Percentiles rank a stretch among this genome's conserved stretches.
These are phyloP conservation scores for Pseudoturritis turrita DNA, from an alignment of 345 rosid species.

Conservation along the genomic window DNA sequence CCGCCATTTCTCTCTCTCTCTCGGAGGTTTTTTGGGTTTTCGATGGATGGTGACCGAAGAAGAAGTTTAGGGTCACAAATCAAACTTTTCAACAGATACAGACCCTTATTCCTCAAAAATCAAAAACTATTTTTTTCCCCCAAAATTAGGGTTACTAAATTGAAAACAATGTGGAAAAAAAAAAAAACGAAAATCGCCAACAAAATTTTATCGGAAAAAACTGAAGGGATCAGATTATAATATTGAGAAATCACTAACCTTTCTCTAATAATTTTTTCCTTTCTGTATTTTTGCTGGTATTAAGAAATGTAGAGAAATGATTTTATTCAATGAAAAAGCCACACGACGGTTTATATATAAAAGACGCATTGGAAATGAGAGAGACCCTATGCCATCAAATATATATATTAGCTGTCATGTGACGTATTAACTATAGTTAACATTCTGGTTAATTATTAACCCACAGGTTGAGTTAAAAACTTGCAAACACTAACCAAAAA, in stretches of 20 bases:
- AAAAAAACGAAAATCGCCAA: background rate
- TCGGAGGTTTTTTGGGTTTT: constrained; percentile 20
- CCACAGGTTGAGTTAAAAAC: background rate
- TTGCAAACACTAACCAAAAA: background rate
- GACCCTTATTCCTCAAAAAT: constrained; percentile 10
- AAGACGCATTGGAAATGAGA: constrained; percentile 10
- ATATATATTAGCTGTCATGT: constrained; percentile 23
- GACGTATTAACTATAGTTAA: constrained; percentile 9
- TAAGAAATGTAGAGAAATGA: constrained; percentile 15
- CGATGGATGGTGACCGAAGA: constrained; percentile 18
- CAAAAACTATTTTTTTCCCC: background rate
- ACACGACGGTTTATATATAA: background rate
- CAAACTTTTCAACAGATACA: background rate
- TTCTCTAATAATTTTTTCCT: background rate
- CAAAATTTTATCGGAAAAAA: background rate
- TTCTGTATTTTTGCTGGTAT: constrained; percentile 3
- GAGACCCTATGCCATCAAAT: constrained; percentile 10
- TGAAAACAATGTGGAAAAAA: background rate
- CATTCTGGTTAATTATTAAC: constrained; percentile 11
- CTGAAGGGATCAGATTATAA: background rate
- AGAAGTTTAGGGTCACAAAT: constrained; percentile 18
- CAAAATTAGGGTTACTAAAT: constrained; percentile 17
- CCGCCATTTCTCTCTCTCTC: constrained; percentile 25
- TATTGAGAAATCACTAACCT: constrained; percentile 20
- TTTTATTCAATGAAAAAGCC: constrained; percentile 5